Evolutionary conservation across 495 filamentous ascomycete genomes (phyloP), one percentile per base, ranked within the genome.

Genomic region (Penicillium pulvis): DNA sequence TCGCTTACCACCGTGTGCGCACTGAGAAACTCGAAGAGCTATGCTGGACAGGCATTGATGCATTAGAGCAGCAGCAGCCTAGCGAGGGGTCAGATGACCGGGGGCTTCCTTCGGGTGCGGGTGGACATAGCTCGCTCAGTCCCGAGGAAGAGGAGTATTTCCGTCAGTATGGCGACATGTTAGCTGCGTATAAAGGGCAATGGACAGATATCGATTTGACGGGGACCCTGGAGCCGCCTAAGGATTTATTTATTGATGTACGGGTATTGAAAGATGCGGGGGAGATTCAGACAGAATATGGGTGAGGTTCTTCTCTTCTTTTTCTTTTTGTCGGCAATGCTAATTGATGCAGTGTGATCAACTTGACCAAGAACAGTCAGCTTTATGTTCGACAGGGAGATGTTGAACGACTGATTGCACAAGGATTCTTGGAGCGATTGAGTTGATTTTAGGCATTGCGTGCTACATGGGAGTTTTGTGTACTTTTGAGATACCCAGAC

Each of bases 151-250:
- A 97, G 72, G 95, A 98, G 68, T 98, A 97, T 71, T 88, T 96
- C 41, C 81, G 93, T 53, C 87, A 90, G 68, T 98, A 95, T 69
- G 85, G 87, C 52, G 95, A 99, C 67, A 82, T 99, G 66, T 77
- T 99, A 44, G 91, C 94, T 23, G 91, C 92, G 16, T 97, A 96
- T 75, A 99, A 99, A 73, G 95, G 95, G 1, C 92, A 97, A 64
- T 99, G 94, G 93, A 98, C 93, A 23, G 95, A 99, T 73, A 88
- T 99, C 53, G 95, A 99, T 74, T 77, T 99, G 55, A 98, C 94
- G 14, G 95, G 95, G 44, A 93, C 89, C 61, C 80, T 99, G 70
- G 93, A 98, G 68, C 95, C 95, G 35, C 94, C 95, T 31, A 86
- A 83, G 68, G 95, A 99, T 77, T 75, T 99, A 51, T 99, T 99